Evolutionary conservation across 257 asterid genomes (phyloP), one percentile per base, ranked within the genome.

Genomic region (Phtheirospermum japonicum): DNA sequence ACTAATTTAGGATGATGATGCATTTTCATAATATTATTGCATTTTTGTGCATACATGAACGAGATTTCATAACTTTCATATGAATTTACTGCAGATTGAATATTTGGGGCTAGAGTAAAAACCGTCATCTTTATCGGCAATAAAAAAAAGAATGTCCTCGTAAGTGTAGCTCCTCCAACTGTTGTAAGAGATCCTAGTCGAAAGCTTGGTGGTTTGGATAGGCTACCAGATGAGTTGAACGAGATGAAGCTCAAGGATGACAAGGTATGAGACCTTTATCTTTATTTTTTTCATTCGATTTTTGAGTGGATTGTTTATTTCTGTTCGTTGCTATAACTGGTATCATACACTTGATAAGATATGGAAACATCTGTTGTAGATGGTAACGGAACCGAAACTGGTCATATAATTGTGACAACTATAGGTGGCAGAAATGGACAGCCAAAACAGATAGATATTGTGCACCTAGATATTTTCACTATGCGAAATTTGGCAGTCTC

Each of bases 341-440:
- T 42, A 14, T 65, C 13, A 0, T 61, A 5, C n/a, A n/a, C 13
- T 62, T 68, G 13, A 4, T 69, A 87, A 94, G 94, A 87, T 71
- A 87, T 85, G 82, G 96, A 85, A 74, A 85, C 95, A 4, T 79
- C 89, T 68, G 77, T 85, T 59, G 79, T 87, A 18, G 73, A 82
- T 59, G 96, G 96, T 33, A 81, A 85, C 62, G 96, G 94, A 75
- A n/a, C n/a, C n/a, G n/a, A n/a, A n/a, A n/a, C n/a, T n/a, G n/a
- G n/a, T n/a, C n/a, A n/a, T n/a, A n/a, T n/a, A n/a, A n/a, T n/a
- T n/a, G n/a, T n/a, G n/a, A n/a, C n/a, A n/a, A n/a, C n/a, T n/a
- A n/a, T n/a, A 55, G 90, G 87, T 17, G 91, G 96, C 58, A 82
- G 76, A 74, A 83, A 81, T 64, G 87, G 89, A 66, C 94, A 81